These are phyloP conservation scores for Salvia rosmarinus DNA, from an alignment of 257 asterid species.

Conservation along the genomic window DNA sequence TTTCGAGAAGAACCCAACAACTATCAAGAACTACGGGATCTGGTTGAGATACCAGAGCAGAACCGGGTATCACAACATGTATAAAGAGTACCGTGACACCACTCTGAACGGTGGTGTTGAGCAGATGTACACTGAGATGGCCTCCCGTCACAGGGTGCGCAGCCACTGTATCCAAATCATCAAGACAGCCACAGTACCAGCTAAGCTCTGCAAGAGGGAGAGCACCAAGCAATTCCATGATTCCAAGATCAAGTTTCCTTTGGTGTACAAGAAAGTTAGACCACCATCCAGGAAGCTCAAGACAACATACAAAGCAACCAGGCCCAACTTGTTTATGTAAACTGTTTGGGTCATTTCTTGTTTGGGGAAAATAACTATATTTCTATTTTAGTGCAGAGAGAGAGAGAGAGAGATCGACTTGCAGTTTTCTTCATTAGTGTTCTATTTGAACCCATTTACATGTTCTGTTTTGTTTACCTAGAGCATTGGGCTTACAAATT, in stretches of 20 bases:
- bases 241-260: slow-evolving; percentile 78
- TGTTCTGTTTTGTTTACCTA: slow-evolving; percentile 27
- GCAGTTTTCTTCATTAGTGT: neutral
- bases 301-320: slow-evolving; percentile 70
- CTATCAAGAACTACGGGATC: slow-evolving; percentile 82
- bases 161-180: slow-evolving; percentile 81
- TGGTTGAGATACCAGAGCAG: slow-evolving; percentile 93
- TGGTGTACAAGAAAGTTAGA: slow-evolving; percentile 72
- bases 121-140: slow-evolving; percentile 97
- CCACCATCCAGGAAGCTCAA: slow-evolving; percentile 74
- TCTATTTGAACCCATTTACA: slow-evolving; percentile 10
- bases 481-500: neutral
- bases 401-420: slow-evolving; percentile 2
- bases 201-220: slow-evolving; percentile 93
- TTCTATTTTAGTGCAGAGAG: neutral
- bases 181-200: slow-evolving; percentile 87
- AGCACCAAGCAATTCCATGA: slow-evolving; percentile 80
- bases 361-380: neutral
- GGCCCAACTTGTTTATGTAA: slow-evolving; percentile 69
- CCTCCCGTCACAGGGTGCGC: slow-evolving; percentile 93
- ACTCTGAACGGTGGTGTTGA: slow-evolving; percentile 87
- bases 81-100: slow-evolving; percentile 90
- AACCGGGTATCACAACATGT: slow-evolving; percentile 91
- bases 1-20: slow-evolving; percentile 87
- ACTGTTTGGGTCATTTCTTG: slow-evolving; percentile 5